Conservation (phyloP, 23 red algal genomes). For the Gracilaria vermiculophylla region DNA sequence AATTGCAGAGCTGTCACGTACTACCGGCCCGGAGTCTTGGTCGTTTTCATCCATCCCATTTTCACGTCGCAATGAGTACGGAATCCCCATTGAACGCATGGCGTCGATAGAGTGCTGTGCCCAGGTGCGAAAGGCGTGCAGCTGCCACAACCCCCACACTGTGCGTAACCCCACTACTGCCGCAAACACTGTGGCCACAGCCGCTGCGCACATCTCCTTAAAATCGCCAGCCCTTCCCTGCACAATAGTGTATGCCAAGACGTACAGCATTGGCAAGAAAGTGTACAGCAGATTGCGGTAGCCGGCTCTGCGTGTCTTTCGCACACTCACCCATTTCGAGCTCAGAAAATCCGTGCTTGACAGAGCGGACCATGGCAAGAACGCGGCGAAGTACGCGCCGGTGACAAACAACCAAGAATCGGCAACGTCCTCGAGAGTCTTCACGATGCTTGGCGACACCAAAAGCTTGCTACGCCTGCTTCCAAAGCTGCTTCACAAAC, state of each 20-base stretch:
- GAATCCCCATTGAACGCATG: slow-evolving; percentile 20
- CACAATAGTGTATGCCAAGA: not conserved
- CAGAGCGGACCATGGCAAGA: not conserved
- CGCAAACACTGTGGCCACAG: not conserved
- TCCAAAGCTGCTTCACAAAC: no score
- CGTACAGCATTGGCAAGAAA: not conserved
- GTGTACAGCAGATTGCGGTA: not conserved
- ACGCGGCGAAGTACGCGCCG: not conserved
- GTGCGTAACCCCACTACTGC: not conserved
- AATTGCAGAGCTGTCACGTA: not conserved
- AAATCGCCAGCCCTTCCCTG: not conserved
- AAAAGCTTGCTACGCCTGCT: no score
- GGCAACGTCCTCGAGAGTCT: no score
- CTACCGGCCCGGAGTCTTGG: no score
- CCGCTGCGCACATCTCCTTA: not conserved
- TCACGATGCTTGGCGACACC: no score
- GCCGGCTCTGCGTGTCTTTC: not conserved
- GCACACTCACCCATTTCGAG: not conserved
- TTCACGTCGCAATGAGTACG: not conserved
- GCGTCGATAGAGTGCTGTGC: not conserved
- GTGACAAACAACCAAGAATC: not conserved
- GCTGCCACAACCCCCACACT: slow-evolving; percentile 16
- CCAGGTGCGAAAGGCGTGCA: slow-evolving; percentile 35
- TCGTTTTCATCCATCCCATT: no score
- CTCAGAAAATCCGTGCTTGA: not conserved